Evolutionary conservation across 2,329 filamentous ascomycete species (phyloP).

Genomic region (Xylaria sp.): DNA sequence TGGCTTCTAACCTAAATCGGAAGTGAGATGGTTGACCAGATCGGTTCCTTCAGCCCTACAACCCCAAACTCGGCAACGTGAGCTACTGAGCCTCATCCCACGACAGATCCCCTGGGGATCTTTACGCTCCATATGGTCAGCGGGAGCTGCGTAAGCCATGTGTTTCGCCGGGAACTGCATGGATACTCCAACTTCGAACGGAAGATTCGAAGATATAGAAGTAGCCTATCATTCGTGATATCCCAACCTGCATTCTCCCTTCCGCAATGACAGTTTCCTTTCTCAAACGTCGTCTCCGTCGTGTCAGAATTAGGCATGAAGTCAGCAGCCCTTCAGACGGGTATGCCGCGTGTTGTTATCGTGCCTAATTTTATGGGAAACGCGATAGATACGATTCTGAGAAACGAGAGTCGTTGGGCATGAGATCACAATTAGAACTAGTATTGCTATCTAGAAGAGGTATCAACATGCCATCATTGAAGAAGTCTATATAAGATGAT

Average conservation of each 20-base stretch:
- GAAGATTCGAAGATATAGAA: neutral
- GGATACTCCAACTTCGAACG: neutral
- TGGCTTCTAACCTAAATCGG: neutral
- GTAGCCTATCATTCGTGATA: constrained; percentile 15
- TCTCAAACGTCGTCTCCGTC: neutral
- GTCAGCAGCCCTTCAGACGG: constrained; percentile 22
- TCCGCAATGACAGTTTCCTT: neutral
- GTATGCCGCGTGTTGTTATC: neutral
- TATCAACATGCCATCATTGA: neutral
- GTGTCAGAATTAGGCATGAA: constrained; percentile 28
- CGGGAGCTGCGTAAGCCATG: neutral
- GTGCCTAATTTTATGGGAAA: neutral
- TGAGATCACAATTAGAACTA: neutral
- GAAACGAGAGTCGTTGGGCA: neutral
- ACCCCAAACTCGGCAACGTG: constrained; percentile 10
- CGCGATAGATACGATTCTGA: neutral
- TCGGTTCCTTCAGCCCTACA: constrained; percentile 31
- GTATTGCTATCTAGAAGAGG: neutral
- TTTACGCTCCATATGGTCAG: neutral
- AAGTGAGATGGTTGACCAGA: constrained; percentile 1
- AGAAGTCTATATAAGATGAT: constrained; percentile 6
- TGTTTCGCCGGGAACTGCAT: neutral
- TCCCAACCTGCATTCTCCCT: neutral
- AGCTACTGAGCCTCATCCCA: constrained; percentile 12
- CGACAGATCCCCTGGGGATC: neutral